Conservation (phyloP, 225 moss, liverwort and hornwort genomes). For the Polytrichum commune region DNA sequence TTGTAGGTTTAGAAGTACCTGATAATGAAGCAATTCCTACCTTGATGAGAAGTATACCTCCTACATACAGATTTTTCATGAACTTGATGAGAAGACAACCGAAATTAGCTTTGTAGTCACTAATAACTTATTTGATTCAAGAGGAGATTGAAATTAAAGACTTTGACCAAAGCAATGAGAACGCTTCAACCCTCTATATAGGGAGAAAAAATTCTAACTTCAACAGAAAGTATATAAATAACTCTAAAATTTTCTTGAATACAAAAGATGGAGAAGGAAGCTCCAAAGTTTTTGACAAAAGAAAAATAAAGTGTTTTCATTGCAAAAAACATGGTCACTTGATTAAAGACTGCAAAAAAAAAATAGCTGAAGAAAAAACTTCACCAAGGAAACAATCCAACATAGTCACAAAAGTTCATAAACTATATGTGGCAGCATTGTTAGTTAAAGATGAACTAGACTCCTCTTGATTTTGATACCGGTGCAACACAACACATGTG, state of each 20-base stretch:
- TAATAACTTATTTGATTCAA: slow-evolving; percentile 11
- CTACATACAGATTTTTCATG: neutral
- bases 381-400: neutral
- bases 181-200: neutral
- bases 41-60: slow-evolving; percentile 11
- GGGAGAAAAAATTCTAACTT: neutral
- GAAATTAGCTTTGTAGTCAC: slow-evolving; percentile 1
- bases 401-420: neutral
- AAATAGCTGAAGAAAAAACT: neutral
- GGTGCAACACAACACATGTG: slow-evolving; percentile 4
- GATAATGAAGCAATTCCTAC: neutral
- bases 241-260: neutral
- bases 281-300: neutral
- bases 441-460: neutral
- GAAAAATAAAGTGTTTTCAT: neutral
- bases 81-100: slow-evolving; percentile 15
- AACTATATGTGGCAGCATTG: slow-evolving; percentile 4
- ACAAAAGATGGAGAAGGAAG: neutral
- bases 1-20: neutral
- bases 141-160: slow-evolving; percentile 9
- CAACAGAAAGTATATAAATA: neutral
- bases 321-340: slow-evolving; percentile 13
- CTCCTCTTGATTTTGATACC: neutral
- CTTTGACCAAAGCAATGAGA: neutral
- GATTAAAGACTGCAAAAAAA: slow-evolving; percentile 7